A percentile compares a stretch with the other conserved stretches of the same genome.
These are phyloP conservation scores for Leptographium radiaticola DNA, from an alignment of 2,329 filamentous ascomycete species.

Conservation along the genomic window DNA sequence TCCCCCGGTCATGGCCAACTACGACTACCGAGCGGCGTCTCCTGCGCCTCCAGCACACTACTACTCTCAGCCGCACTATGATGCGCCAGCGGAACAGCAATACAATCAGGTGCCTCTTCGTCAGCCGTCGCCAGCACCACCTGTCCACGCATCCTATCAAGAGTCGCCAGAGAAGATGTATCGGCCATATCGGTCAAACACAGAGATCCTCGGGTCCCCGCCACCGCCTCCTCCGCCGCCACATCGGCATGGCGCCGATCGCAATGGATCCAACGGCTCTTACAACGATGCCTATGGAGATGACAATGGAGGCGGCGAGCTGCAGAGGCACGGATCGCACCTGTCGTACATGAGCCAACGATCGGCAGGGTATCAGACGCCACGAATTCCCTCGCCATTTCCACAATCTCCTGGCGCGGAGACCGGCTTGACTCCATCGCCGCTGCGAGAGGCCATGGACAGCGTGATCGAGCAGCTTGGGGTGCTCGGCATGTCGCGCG, in stretches of 20 bases:
- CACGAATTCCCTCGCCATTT: slow-evolving; percentile 46
- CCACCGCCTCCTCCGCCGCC: slow-evolving; percentile 67
- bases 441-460: slow-evolving; percentile 89
- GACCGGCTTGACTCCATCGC: slow-evolving; percentile 71
- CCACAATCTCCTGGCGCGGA: slow-evolving; percentile 54
- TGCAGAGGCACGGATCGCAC: slow-evolving; percentile 24
- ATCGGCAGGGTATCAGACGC: slow-evolving; percentile 35
- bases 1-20: background rate
- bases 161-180: slow-evolving; percentile 8
- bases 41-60: background rate
- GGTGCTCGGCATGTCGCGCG: slow-evolving; percentile 58
- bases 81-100: background rate
- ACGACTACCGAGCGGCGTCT: background rate
- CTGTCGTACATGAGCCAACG: slow-evolving; percentile 20
- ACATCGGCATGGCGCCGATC: slow-evolving; percentile 49
- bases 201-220: slow-evolving; percentile 41
- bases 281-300: slow-evolving; percentile 14
- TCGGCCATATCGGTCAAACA: slow-evolving; percentile 12
- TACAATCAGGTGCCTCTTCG: slow-evolving; percentile 9
- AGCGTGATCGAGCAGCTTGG: slow-evolving; percentile 93
- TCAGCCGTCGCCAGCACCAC: slow-evolving; percentile 8
- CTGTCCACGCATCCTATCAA: background rate
- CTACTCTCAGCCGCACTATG: background rate
- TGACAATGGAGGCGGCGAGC: slow-evolving; percentile 1
- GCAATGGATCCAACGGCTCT: slow-evolving; percentile 20